phyloP scores from a whole-genome alignment of 1,139 yeast genomes.

The Lodderomyces pseudojiufengensis region DNA sequence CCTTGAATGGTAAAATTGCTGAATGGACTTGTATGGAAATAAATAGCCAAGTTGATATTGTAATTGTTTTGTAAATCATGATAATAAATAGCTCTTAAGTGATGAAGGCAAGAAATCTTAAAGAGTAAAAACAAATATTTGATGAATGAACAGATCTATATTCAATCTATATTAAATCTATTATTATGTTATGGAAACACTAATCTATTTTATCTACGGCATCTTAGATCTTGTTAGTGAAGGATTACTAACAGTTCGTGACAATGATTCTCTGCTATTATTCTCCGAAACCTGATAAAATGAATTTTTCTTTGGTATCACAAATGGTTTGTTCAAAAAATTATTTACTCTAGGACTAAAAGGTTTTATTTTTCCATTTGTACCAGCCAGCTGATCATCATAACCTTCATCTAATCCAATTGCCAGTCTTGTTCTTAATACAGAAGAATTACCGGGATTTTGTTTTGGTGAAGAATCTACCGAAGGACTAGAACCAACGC shows the following conservation, averaged over 20 bases:
- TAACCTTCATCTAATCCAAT: constrained; percentile 30
- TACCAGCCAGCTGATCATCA: constrained; percentile 10
- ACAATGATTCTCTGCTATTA: constrained; percentile 30
- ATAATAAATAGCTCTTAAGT: neutral
- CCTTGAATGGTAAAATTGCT: constrained; percentile 13
- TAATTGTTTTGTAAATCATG: neutral
- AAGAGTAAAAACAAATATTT: no score
- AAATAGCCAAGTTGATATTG: neutral
- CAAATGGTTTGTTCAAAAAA: constrained; percentile 37
- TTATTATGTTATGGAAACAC: neutral
- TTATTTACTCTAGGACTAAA: constrained; percentile 16
- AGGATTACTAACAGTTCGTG: constrained; percentile 20
- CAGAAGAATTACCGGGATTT: constrained; percentile 17
- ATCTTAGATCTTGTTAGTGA: constrained; percentile 16
- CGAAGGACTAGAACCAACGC: constrained; percentile 11
- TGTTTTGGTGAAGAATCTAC: neutral
- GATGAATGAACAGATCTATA: no score
- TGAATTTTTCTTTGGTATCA: constrained; percentile 25
- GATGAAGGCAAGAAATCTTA: neutral
- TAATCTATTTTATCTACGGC: constrained; percentile 9
- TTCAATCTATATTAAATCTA: neutral
- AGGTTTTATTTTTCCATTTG: constrained; percentile 1
- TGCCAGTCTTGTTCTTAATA: constrained; percentile 40
- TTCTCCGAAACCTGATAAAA: constrained; percentile 18
- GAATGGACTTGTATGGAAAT: neutral